Percentiles rank a stretch among this genome's conserved stretches.
Conservation (phyloP, 2,329 filamentous ascomycete genomes). For the Dothistroma septosporum region DNA sequence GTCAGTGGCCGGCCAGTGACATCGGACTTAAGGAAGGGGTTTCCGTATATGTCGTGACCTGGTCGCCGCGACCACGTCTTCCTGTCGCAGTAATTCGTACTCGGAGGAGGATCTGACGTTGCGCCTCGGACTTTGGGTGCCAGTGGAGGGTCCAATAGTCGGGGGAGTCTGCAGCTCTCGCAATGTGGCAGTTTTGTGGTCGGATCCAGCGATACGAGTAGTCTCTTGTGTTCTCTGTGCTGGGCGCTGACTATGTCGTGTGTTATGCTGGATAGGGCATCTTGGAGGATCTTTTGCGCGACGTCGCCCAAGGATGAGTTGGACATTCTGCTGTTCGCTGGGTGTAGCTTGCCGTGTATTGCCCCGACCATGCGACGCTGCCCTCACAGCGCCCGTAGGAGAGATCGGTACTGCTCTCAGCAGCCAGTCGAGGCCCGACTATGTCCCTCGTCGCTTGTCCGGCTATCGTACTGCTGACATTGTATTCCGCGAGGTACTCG, state of each 20-base stretch:
- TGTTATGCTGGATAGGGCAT: conserved; percentile 71
- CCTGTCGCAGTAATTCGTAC: conserved; percentile 68
- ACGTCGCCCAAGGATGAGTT: conserved; percentile 22
- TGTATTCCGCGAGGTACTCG: background rate
- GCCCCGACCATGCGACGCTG: too few species aligned
- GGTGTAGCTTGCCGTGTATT: background rate
- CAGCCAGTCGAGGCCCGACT: background rate
- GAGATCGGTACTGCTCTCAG: background rate
- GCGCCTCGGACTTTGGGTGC: conserved; percentile 39
- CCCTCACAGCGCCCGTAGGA: too few species aligned
- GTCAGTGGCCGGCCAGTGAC: conserved; percentile 53
- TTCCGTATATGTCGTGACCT: conserved; percentile 76
- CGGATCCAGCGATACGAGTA: conserved; percentile 69
- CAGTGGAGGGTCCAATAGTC: conserved; percentile 66
- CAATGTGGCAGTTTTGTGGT: conserved; percentile 69
- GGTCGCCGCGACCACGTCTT: conserved; percentile 72
- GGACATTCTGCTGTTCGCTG: background rate
- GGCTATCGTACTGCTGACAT: background rate
- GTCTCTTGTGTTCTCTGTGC: conserved; percentile 74
- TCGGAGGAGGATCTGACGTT: conserved; percentile 39
- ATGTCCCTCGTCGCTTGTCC: background rate
- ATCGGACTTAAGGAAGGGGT: conserved; percentile 71
- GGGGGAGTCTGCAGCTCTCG: conserved; percentile 68
- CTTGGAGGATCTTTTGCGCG: conserved; percentile 65
- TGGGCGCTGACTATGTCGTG: conserved; percentile 70